A percentile compares a stretch with the other conserved stretches of the same genome.
These are phyloP conservation scores for Lithospermum erythrorhizon DNA, from an alignment of 257 asterid genomes.

Conservation along the genomic window DNA sequence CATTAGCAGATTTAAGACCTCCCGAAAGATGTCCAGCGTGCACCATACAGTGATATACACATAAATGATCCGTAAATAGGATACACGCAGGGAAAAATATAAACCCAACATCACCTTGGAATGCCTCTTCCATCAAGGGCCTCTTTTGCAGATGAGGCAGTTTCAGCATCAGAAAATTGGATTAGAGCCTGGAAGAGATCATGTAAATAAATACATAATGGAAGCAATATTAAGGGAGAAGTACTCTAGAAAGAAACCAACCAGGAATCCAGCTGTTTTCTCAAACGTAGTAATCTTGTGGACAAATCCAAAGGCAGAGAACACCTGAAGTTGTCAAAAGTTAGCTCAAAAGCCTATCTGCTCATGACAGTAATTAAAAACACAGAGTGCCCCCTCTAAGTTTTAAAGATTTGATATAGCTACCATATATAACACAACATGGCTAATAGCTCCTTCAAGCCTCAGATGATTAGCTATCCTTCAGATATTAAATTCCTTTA, in stretches of 20 bases:
- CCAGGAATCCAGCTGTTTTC: constrained; percentile 98
- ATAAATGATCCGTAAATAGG: constrained; percentile 1
- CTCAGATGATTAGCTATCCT: too few relatives aligned
- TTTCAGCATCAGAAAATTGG: constrained; percentile 78
- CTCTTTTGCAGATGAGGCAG: constrained; percentile 84
- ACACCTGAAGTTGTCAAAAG: constrained; percentile 44
- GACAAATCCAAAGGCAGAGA: constrained; percentile 85
- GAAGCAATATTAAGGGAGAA: neutral
- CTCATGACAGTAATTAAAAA: neutral
- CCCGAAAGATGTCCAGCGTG: constrained; percentile 51
- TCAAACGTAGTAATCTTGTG: constrained; percentile 91
- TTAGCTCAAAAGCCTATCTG: neutral
- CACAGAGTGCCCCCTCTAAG: too few relatives aligned
- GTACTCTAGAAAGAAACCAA: constrained; percentile 13
- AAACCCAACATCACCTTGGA: constrained; percentile 78
- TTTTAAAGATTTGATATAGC: too few relatives aligned
- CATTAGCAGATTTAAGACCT: constrained; percentile 35
- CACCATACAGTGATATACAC: constrained; percentile 12
- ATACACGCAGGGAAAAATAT: constrained; percentile 29
- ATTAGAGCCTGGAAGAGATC: constrained; percentile 55
- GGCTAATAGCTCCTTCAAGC: too few relatives aligned
- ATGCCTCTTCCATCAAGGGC: constrained; percentile 94
- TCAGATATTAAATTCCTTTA: too few relatives aligned
- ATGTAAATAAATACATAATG: neutral
- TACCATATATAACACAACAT: too few relatives aligned